Percentiles rank a stretch among this genome's conserved stretches.
phyloP scores from a whole-genome alignment of 805 yeast genomes.

The Lipomyces starkeyi region DNA sequence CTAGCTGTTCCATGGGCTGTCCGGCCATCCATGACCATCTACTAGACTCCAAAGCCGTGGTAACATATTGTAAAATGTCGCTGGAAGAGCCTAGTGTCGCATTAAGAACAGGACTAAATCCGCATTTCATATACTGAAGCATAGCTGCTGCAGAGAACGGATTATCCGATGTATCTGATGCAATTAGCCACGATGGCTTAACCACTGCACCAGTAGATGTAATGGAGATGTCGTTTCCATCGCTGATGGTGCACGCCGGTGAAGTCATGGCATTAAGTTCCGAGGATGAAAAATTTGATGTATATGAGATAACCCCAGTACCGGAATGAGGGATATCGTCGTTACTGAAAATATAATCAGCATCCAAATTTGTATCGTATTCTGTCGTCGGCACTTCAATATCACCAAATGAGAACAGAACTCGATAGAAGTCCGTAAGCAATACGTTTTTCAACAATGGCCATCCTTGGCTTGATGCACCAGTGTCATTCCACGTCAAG shows the following conservation, averaged over 20 bases:
- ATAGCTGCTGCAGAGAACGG: constrained; percentile 53
- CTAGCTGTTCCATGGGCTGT: constrained; percentile 54
- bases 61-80: constrained; percentile 38
- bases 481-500: constrained; percentile 31
- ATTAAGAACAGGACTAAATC: constrained; percentile 69
- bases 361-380: constrained; percentile 21
- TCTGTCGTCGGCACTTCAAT: constrained; percentile 13
- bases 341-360: constrained; percentile 16
- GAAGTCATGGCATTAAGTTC: constrained; percentile 5
- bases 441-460: constrained; percentile 26
- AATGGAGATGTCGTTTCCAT: constrained; percentile 7
- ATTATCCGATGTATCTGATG: constrained; percentile 48
- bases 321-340: constrained; percentile 27
- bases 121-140: constrained; percentile 55
- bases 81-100: constrained; percentile 41
- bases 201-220: constrained; percentile 5
- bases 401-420: constrained; percentile 31
- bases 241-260: constrained; percentile 19
- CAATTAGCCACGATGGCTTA: constrained; percentile 48
- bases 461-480: constrained; percentile 28
- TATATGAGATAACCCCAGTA: not conserved
- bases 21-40: constrained; percentile 78
- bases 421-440: constrained; percentile 21
- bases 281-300: constrained; percentile 16
- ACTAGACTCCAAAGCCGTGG: constrained; percentile 39